Percentiles rank a stretch among this genome's conserved stretches.
These are phyloP conservation scores for Aureobasidium sp. DNA, from an alignment of 2,329 filamentous ascomycete species.

Conservation along the genomic window DNA sequence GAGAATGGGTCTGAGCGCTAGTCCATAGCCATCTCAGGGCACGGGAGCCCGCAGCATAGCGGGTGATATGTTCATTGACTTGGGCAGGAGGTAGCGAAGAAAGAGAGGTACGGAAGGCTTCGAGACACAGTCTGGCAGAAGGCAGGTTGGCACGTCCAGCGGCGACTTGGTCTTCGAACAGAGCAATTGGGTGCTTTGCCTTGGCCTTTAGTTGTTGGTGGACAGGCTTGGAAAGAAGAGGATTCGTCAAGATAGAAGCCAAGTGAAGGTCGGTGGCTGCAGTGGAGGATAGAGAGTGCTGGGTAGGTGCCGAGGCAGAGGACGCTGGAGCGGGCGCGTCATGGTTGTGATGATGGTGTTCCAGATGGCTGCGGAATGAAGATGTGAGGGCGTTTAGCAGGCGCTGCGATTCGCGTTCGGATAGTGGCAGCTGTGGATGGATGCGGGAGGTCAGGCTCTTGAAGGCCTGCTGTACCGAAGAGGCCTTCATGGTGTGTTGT, in stretches of 20 bases:
- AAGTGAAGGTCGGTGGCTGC: constrained; percentile 36
- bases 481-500: constrained; percentile 41
- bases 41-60: constrained; percentile 20
- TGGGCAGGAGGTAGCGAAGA: constrained; percentile 13
- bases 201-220: constrained; percentile 20
- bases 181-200: constrained; percentile 29
- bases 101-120: constrained; percentile 21
- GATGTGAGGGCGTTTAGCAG: constrained; percentile 52
- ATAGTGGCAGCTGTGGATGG: constrained; percentile 44
- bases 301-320: neutral
- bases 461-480: constrained; percentile 35
- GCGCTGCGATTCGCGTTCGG: constrained; percentile 48
- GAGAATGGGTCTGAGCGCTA: constrained; percentile 15
- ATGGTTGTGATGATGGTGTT: constrained; percentile 42
- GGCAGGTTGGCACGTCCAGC: constrained; percentile 29
- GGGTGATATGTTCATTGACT: constrained; percentile 10
- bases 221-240: constrained; percentile 30
- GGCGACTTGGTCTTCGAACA: constrained; percentile 33
- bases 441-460: constrained; percentile 46
- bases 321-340: constrained; percentile 16
- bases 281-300: neutral
- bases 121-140: constrained; percentile 31
- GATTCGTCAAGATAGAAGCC: constrained; percentile 42
- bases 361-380: constrained; percentile 56
- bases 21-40: constrained; percentile 23